These are phyloP conservation scores for Esteya vermicola DNA, from an alignment of 2,329 filamentous ascomycete species.

Conservation along the genomic window DNA sequence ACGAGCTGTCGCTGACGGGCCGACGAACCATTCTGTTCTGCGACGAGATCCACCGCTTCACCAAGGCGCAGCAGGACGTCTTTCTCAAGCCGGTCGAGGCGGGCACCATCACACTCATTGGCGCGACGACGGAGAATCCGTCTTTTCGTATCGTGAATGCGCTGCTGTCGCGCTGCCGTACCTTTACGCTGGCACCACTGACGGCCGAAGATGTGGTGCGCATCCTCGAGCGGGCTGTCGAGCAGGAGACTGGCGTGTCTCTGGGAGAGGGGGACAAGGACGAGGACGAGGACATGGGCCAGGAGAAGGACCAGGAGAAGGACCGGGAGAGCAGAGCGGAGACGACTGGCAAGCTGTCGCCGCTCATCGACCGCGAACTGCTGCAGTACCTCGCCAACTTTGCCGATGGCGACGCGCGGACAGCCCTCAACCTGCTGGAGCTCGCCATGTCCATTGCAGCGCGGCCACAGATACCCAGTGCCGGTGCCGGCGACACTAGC, in stretches of 20 bases:
- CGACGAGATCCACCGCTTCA: slow-evolving; percentile 91
- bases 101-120: slow-evolving; percentile 81
- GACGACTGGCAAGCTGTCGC: slow-evolving; percentile 20
- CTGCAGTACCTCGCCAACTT: slow-evolving; percentile 73
- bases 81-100: slow-evolving; percentile 87
- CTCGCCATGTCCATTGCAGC: slow-evolving; percentile 65
- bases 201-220: slow-evolving; percentile 53
- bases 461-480: too few species aligned
- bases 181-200: slow-evolving; percentile 72
- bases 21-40: slow-evolving; percentile 93
- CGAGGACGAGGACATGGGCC: slow-evolving; percentile 25
- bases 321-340: not conserved
- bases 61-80: slow-evolving; percentile 85
- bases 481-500: not conserved
- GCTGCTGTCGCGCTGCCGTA: slow-evolving; percentile 75
- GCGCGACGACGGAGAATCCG: slow-evolving; percentile 93
- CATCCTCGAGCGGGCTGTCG: slow-evolving; percentile 66
- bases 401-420: slow-evolving; percentile 83
- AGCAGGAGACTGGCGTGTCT: slow-evolving; percentile 29
- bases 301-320: not conserved
- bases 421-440: slow-evolving; percentile 82
- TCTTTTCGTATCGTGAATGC: slow-evolving; percentile 86
- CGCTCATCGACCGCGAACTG: slow-evolving; percentile 63
- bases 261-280: not conserved
- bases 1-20: slow-evolving; percentile 67